Evolutionary conservation across 148 eudicot genomes (phyloP), one percentile per base, ranked within the genome.

Genomic region (Chenopodium formosanum): DNA sequence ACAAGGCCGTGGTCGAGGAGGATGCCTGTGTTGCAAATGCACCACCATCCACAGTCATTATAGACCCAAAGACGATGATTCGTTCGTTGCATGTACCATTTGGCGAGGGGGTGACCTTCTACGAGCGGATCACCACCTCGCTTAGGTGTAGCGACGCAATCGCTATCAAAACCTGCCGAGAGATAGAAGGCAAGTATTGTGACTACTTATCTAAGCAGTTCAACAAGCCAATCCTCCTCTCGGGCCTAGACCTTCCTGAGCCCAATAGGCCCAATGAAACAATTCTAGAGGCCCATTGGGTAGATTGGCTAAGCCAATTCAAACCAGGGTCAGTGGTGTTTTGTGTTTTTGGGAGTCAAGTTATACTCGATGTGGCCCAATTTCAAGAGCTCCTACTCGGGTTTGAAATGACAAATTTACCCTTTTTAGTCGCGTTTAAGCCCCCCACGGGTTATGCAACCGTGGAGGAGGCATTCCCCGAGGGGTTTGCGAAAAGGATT

Each of bases 311-410:
- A 0, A 73, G 31, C 34, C 25, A 40, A 62, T 90, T 84, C 14
- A 32, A 47, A 14, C 87, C 83, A 0, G 46, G 86, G 0, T 83
- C 91, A 0, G 94, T 90, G 1, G 82, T 91, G 9, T 93, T 84
- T 58, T 93, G 97, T 52, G 88, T 91, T 9, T 88, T 93, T 11
- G 97, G 97, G 23, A 91, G 90, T 77, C 92, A 91, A 16, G 69
- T 85, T 52, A 70, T 84, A 17, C 90, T 90, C 4, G 86, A 91
- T 3, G 84, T 88, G 82, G 62, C 70, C 40, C 94, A 92, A 67
- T 90, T 89, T 78, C 90, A 89, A 74, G 94, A 91, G 72, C 44
- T 40, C 44, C 44, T 40, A 40, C 44, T 40, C 44, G 44, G 44
- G 7, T 40, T 40, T 40, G 8, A 40, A 40, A 40, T 40, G 44